Evolutionary conservation across 2,329 filamentous ascomycete genomes (phyloP).

Genomic region (Aspergillus pseudotamarii): DNA sequence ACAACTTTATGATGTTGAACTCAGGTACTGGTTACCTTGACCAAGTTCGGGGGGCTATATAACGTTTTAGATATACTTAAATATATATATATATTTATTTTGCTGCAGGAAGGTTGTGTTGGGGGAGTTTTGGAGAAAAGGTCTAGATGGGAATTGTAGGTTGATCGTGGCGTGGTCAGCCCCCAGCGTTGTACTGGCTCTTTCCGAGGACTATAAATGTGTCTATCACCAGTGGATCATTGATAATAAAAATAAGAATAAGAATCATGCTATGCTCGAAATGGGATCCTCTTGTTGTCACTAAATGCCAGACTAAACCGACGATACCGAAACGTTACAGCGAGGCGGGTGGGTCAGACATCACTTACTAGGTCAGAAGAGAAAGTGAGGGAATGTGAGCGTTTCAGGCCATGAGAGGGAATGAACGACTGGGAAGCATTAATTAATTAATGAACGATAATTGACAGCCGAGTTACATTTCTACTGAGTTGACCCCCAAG

Average conservation of each 20-base stretch:
- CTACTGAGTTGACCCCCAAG: background rate
- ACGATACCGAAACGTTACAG: slow-evolving; percentile 1
- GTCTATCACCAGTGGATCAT: slow-evolving; percentile 1
- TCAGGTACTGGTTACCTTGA: background rate
- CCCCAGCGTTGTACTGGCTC: background rate
- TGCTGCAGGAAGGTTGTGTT: background rate
- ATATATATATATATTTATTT: background rate
- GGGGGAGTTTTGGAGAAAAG: background rate
- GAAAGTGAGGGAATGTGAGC: background rate
- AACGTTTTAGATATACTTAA: background rate
- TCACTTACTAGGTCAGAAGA: background rate
- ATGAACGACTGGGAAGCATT: background rate
- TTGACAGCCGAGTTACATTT: background rate
- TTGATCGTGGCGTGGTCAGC: background rate
- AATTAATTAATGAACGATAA: too few species aligned
- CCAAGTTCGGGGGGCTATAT: background rate
- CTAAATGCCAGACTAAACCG: background rate
- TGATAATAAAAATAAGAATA: slow-evolving; percentile 8
- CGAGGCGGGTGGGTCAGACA: slow-evolving; percentile 2
- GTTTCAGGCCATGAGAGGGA: background rate
- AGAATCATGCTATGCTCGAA: slow-evolving; percentile 4
- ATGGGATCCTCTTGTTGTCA: background rate
- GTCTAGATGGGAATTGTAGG: slow-evolving; percentile 2
- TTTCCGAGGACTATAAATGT: background rate
- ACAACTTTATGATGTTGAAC: background rate